Evolutionary conservation across 768 basidiomycete genomes (phyloP).

Genomic region (Boletus subparvulus): DNA sequence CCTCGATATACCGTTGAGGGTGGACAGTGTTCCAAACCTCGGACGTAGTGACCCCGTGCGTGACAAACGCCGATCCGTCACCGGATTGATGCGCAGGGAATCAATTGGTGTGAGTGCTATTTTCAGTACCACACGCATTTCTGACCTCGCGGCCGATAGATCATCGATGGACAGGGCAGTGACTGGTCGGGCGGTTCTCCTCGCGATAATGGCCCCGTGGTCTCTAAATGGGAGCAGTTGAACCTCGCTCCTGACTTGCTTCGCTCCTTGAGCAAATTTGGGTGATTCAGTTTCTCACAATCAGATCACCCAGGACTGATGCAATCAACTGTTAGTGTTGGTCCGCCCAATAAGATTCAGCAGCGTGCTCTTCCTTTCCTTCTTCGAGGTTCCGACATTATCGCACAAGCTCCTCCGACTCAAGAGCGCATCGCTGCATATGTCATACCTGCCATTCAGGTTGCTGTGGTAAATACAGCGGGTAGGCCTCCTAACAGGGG

Average conservation of each 20-base stretch:
- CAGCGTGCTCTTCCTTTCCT: slow-evolving; percentile 95
- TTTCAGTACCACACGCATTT: slow-evolving; percentile 4
- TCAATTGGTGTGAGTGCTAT: slow-evolving; percentile 61
- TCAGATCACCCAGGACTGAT: slow-evolving; percentile 16
- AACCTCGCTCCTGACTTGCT: slow-evolving; percentile 82
- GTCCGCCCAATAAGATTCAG: slow-evolving; percentile 98
- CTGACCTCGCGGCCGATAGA: slow-evolving; percentile 37
- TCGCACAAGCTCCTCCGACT: slow-evolving; percentile 97
- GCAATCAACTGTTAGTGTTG: slow-evolving; percentile 57
- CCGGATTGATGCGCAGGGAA: slow-evolving; percentile 67
- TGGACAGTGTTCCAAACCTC: slow-evolving; percentile 39
- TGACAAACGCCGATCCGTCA: slow-evolving; percentile 77
- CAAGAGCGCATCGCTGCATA: slow-evolving; percentile 98
- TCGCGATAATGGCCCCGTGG: slow-evolving; percentile 74
- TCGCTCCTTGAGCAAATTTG: slow-evolving; percentile 88
- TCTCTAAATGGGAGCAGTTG: slow-evolving; percentile 96
- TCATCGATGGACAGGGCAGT: slow-evolving; percentile 56
- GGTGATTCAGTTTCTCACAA: slow-evolving; percentile 51
- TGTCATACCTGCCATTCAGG: slow-evolving; percentile 86
- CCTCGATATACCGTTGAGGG: slow-evolving; percentile 68
- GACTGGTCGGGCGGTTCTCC: slow-evolving; percentile 51
- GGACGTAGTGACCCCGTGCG: slow-evolving; percentile 43
- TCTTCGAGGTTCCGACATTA: slow-evolving; percentile 91
- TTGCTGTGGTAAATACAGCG: slow-evolving; percentile 65
- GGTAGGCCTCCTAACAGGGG: slow-evolving; percentile 65